phyloP scores from a whole-genome alignment of 2,329 filamentous ascomycete genomes.

The Penicillium concentricum region DNA sequence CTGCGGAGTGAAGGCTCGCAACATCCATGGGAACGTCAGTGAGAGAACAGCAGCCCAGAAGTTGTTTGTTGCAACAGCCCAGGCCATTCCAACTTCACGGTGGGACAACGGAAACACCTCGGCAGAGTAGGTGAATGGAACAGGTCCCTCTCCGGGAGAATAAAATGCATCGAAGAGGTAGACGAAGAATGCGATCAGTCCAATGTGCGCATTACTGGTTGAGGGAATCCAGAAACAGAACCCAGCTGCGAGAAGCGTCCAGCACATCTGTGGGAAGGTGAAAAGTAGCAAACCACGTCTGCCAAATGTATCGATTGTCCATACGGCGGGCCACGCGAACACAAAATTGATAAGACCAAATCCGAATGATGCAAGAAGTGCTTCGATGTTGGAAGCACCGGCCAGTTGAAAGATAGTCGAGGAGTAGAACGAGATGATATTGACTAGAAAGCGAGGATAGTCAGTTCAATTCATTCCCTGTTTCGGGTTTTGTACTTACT shows the following conservation, averaged over 20 bases:
- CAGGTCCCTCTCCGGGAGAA: constrained; percentile 46
- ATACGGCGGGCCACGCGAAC: constrained; percentile 30
- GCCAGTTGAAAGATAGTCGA: constrained; percentile 22
- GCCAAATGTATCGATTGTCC: constrained; percentile 29
- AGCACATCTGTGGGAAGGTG: constrained; percentile 29
- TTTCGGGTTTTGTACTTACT: constrained; percentile 15
- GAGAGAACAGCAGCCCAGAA: constrained; percentile 46
- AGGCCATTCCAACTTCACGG: constrained; percentile 44
- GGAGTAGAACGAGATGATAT: constrained; percentile 33
- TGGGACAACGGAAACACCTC: constrained; percentile 49
- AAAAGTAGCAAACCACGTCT: constrained; percentile 27
- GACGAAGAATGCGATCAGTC: constrained; percentile 28
- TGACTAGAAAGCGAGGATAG: constrained; percentile 19
- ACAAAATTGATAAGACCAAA: constrained; percentile 32
- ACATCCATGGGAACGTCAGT: constrained; percentile 45
- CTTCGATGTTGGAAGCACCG: constrained; percentile 15
- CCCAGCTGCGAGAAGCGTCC: constrained; percentile 25
- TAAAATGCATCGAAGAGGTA: constrained; percentile 73
- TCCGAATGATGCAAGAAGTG: constrained; percentile 26
- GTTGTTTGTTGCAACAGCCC: constrained; percentile 38
- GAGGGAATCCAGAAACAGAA: constrained; percentile 25
- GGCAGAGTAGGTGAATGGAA: constrained; percentile 23
- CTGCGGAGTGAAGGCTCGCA: constrained; percentile 45
- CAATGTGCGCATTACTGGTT: constrained; percentile 11
- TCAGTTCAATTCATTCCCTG: background rate